phyloP scores from a whole-genome alignment of 208 protist genomes.

The Crithidia acanthocephali region DNA sequence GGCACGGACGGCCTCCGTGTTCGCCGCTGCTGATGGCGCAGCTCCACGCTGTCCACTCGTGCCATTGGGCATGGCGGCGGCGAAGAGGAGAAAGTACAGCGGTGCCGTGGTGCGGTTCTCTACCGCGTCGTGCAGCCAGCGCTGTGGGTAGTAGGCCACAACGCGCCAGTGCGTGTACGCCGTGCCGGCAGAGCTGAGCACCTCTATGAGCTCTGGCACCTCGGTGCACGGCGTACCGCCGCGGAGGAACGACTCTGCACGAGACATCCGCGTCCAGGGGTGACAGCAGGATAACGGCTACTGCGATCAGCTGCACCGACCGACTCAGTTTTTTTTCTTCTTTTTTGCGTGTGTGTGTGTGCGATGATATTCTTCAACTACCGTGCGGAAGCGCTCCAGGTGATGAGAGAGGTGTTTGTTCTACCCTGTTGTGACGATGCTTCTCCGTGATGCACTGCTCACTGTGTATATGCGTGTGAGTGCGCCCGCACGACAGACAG shows the following conservation, averaged over 20 bases:
- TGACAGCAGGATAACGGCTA: not conserved
- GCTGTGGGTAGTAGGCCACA: conserved; percentile 48
- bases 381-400: too few relatives aligned
- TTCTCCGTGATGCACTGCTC: too few relatives aligned
- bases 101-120: conserved; percentile 51
- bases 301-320: too few relatives aligned
- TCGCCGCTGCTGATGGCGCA: not conserved
- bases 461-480: not conserved
- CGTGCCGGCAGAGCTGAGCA: conserved; percentile 23
- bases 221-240: conserved; percentile 44
- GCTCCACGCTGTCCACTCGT: too few relatives aligned
- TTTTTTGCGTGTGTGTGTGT: too few relatives aligned
- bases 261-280: conserved; percentile 44
- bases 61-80: not conserved
- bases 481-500: too few relatives aligned
- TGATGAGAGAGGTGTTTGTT: too few relatives aligned
- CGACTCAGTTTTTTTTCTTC: too few relatives aligned
- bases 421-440: too few relatives aligned
- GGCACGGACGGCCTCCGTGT: not conserved
- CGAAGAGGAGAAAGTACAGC: conserved; percentile 55
- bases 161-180: conserved; percentile 51
- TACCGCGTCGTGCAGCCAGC: conserved; percentile 53
- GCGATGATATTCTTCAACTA: too few relatives aligned
- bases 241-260: conserved; percentile 49
- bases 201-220: conserved; percentile 26